Conservation (phyloP, 768 basidiomycete genomes). For the Mycena floridula region DNA sequence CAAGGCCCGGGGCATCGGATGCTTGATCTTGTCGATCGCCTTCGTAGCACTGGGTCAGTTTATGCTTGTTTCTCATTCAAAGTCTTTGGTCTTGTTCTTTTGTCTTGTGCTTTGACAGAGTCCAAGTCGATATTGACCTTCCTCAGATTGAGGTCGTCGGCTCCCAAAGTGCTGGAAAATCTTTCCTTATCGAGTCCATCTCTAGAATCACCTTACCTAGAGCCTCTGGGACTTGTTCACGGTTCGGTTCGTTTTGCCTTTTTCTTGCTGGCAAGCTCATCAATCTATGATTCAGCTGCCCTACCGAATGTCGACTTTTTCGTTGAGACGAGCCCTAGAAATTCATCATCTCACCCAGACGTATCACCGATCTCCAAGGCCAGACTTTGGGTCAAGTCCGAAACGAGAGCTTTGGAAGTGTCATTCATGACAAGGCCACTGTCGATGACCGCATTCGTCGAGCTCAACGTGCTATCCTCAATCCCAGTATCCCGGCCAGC, state of each 20-base stretch:
- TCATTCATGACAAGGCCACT: slow-evolving; percentile 41
- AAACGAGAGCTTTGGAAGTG: slow-evolving; percentile 36
- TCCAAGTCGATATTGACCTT: slow-evolving; percentile 63
- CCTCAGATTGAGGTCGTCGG: slow-evolving; percentile 76
- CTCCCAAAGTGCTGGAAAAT: slow-evolving; percentile 69
- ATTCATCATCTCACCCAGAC: slow-evolving; percentile 36
- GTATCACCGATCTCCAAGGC: slow-evolving; percentile 8
- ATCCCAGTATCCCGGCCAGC: slow-evolving; percentile 31
- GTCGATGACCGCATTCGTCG: slow-evolving; percentile 65
- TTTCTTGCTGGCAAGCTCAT: background rate
- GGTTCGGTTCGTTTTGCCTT: slow-evolving; percentile 29
- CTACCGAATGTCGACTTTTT: slow-evolving; percentile 47
- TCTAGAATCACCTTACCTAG: slow-evolving; percentile 67
- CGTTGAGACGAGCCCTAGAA: slow-evolving; percentile 33
- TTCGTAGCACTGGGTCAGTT: slow-evolving; percentile 56
- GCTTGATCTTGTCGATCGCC: slow-evolving; percentile 53
- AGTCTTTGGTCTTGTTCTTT: background rate
- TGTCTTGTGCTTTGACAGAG: slow-evolving; percentile 28
- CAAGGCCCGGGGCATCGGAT: slow-evolving; percentile 39
- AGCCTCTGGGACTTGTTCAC: slow-evolving; percentile 69
- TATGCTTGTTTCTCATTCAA: background rate
- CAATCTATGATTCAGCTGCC: slow-evolving; percentile 1
- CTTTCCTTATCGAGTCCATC: slow-evolving; percentile 72
- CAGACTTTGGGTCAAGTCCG: slow-evolving; percentile 12
- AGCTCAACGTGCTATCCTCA: slow-evolving; percentile 62